Evolutionary conservation across 2,329 filamentous ascomycete species (phyloP), one percentile per base, ranked within the genome.

Genomic region (Scortechinia acanthostroma): DNA sequence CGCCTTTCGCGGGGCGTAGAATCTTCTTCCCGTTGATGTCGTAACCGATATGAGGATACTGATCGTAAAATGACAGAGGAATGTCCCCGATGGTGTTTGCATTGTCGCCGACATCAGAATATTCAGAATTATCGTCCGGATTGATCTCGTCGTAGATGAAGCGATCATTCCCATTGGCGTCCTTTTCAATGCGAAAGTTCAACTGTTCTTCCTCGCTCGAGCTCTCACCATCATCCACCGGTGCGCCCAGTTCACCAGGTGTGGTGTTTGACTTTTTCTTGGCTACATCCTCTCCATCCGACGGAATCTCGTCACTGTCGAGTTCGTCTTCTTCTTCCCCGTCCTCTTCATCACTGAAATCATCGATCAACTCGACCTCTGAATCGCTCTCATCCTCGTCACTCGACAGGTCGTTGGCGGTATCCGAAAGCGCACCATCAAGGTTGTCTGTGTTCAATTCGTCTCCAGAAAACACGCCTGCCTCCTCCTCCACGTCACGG

Each of bases 1-100:
- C 86, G 44, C 91, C 91, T 53, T 90, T 91, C 3, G 94, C 93
- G 4, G 93, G 93, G 44, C 93, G 86, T 83, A 95, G 88, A 51
- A 98, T 95, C 65, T 88, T 94, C 76, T 94, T 96, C 63, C 93
- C 93, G 63, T 98, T 95, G 69, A 98, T 97, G 57, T 96, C 88
- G 67, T 98, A 98, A 48, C 93, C 93, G 60, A 98, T 96, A 62
- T 98, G 93, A 43, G 93, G 93, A 61, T 96, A 98, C 25, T 88
- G 86, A 62, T 98, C 93, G 70, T 98, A 98, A 67, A 95, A 97
- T 2, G 87, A 86, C 43, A 97, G 70, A 3, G 91, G 88, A 48
- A 98, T 98, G 60, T 97, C 76, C 53, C 93, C 94, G 56, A 98
- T 96, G 0, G 93, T 97, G 67, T 98, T 98, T 44, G 73, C 74